Percentiles rank a stretch among this genome's conserved stretches.
phyloP scores from a whole-genome alignment of 345 rosid genomes.

The Laguncularia racemosa region DNA sequence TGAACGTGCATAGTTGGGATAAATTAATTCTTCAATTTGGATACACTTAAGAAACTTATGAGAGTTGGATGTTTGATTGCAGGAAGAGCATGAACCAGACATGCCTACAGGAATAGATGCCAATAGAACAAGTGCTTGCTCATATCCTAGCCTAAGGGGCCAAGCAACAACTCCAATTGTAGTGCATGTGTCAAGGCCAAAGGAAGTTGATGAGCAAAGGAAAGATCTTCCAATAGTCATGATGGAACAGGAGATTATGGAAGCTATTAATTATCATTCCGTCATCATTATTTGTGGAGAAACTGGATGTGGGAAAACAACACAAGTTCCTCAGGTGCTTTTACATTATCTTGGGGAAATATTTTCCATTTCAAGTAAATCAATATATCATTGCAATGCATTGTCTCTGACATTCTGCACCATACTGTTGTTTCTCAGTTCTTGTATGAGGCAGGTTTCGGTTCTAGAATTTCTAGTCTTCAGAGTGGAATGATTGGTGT shows the following conservation, averaged over 20 bases:
- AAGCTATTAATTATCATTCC: constrained; percentile 64
- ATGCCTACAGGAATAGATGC: constrained; percentile 15
- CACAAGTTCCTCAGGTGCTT: constrained; percentile 92
- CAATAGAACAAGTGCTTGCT: constrained; percentile 10
- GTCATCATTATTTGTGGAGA: constrained; percentile 73
- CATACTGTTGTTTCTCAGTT: constrained; percentile 41
- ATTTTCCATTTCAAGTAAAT: background rate
- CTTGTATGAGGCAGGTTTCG: constrained; percentile 90
- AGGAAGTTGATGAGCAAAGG: constrained; percentile 58
- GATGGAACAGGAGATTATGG: constrained; percentile 99
- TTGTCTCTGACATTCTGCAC: constrained; percentile 8
- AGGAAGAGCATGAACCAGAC: constrained; percentile 25
- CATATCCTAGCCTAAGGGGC: constrained; percentile 22
- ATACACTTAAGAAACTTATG: constrained; percentile 6
- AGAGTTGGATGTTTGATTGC: constrained; percentile 14
- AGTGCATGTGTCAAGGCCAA: constrained; percentile 69
- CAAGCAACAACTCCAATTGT: constrained; percentile 37
- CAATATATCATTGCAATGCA: background rate
- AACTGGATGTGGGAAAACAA: constrained; percentile 97
- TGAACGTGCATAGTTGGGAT: constrained; percentile 3
- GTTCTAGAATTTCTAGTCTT: constrained; percentile 37
- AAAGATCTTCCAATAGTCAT: constrained; percentile 87
- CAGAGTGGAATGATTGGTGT: constrained; percentile 79
- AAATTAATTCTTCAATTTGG: background rate
- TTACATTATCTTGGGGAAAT: constrained; percentile 8